These are phyloP conservation scores for Tetrahymena borealis DNA, from an alignment of 73 alveolate species.

Conservation along the genomic window DNA sequence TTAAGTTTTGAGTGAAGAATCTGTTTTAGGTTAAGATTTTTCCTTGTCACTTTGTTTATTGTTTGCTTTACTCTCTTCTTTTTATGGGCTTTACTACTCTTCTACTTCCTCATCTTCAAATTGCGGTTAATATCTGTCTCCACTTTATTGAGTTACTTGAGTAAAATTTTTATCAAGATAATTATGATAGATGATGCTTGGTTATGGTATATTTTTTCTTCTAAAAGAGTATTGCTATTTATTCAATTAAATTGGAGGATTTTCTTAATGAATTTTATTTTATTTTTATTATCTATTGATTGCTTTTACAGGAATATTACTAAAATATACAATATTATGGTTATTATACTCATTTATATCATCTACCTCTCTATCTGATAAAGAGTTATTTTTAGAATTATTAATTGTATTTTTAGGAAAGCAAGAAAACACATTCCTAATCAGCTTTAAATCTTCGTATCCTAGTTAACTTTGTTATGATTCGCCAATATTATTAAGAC, in stretches of 20 bases:
- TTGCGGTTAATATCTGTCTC: background rate
- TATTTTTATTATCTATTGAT: background rate
- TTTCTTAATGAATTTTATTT: background rate
- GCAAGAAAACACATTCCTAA: too few relatives aligned
- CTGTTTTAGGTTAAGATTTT: background rate
- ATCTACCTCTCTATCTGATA: background rate
- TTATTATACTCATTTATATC: background rate
- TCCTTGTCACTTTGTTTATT: background rate
- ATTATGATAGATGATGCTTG: background rate
- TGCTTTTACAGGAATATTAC: background rate
- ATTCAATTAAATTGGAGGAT: background rate
- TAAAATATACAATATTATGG: background rate
- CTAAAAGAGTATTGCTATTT: background rate
- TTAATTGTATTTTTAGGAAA: background rate
- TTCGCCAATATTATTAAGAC: too few relatives aligned
- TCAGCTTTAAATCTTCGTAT: too few relatives aligned
- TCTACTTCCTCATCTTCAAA: background rate
- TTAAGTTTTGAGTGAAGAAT: background rate
- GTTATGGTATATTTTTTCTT: background rate
- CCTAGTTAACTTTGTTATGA: too few relatives aligned
- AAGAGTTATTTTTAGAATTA: background rate
- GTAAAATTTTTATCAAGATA: background rate
- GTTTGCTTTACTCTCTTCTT: background rate
- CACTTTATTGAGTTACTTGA: too few relatives aligned
- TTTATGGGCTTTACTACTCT: background rate